Evolutionary conservation across 345 rosid species (phyloP), one percentile per base, ranked within the genome.

Genomic region (Anastatica hierochuntica): DNA sequence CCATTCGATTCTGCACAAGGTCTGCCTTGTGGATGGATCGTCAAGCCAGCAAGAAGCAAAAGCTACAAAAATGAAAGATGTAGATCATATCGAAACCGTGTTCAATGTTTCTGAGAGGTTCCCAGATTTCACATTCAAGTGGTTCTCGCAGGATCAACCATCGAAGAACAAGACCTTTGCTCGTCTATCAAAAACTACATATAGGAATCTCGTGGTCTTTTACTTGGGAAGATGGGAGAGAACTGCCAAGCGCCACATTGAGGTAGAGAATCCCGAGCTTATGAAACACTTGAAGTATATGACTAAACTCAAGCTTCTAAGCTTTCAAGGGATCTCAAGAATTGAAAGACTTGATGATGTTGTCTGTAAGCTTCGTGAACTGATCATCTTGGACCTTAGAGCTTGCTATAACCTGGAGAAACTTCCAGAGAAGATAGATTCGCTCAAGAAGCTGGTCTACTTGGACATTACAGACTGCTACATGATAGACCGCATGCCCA

Each of bases 321-420:
- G 85, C 39, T 73, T 79, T 37, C 85, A 70, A 70, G 85, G 90
- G 18, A 66, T 82, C 62, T 77, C 79, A 19, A 72, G 78, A 40
- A 76, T 82, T 31, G 17, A 14, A 5, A 55, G 43, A 46, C 76
- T 79, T 9, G 71, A 71, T 0, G 16, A 30, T 11, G 59, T 72
- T 39, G 23, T 70, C 6, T 49, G 72, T 20, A 62, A 58, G 54
- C 79, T 73, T 3, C 21, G 2, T 6, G 53, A 48, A 7, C 68
- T 81, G 69, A 69, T 46, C 30, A 60, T 79, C 58, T 72, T 81
- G 60, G 80, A 84, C 66, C 80, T 84, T 5, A 77, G 74, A 19
- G 77, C 75, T 14, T 80, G 92, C 63, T 65, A 73, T 61, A 71
- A 69, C 47, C 60, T 83, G 10, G 77, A 71, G 66, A 23, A 51